Evolutionary conservation across 2,329 filamentous ascomycete genomes (phyloP), one percentile per base, ranked within the genome.

Genomic region (Arthrobotrys iridis): DNA sequence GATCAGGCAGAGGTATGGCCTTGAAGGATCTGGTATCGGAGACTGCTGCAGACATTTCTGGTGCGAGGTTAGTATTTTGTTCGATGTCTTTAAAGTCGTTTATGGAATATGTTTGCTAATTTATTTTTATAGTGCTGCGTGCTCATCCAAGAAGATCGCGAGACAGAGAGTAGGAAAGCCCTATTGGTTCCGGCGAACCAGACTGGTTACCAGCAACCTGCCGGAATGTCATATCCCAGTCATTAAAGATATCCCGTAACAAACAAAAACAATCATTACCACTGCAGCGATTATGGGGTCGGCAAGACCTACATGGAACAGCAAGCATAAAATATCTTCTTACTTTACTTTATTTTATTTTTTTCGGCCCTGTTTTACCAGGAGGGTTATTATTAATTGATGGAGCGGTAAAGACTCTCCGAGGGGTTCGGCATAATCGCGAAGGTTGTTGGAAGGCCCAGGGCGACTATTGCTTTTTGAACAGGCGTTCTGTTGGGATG

Each of bases 1-100:
- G 78, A 85, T 88, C 77, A 85, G 87, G 55, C 82, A 86, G 63
- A 83, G 82, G 41, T 87, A 86, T 81, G 83, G 83, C 77, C 87
- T 89, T 78, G 80, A 85, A 48, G 87, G 87, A 35, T 83, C 81
- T 52, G 83, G 82, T 37, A 80, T 80, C 70, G 80, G 80, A 33
- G 87, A 89, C 79, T 89, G 84, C 81, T 85, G 84, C 77, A 80
- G 82, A n/a, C 81, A 84, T 11, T 87, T 82, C 80, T 88, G 84
- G 82, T 89, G 87, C 80, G 63, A 52, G 65, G 63, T 70, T 43
- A 64, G 65, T 76, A 41, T 58, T 52, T 33, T 18, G 28, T n/a
- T 13, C 22, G 22, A 13, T 72, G 11, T 28, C 24, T 46, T 41
- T 60, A 33, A 24, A 4, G 24, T 40, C 11, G 15, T 43, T 8